phyloP scores from a whole-genome alignment of 169 alveolate species.

The Babesia ovata region DNA sequence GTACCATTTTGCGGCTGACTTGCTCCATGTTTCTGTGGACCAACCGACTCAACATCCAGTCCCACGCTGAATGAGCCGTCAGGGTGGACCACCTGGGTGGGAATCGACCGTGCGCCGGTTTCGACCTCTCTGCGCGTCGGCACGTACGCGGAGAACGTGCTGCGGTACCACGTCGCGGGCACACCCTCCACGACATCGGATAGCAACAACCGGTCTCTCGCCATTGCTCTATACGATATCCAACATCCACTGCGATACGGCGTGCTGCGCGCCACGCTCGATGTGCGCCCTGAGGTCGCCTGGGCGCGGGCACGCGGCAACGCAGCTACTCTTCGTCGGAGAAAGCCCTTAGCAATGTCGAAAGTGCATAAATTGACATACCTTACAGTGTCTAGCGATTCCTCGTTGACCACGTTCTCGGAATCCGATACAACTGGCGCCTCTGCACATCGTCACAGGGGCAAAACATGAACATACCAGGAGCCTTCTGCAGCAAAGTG shows the following conservation, averaged over 20 bases:
- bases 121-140: background rate
- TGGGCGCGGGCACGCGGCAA: background rate
- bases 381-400: conserved; percentile 25
- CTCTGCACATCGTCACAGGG: background rate
- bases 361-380: background rate
- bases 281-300: background rate
- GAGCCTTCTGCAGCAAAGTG: background rate
- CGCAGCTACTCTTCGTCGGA: conserved; percentile 30
- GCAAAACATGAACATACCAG: background rate
- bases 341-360: conserved; percentile 9
- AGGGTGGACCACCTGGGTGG: conserved; percentile 66
- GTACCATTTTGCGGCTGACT: conserved; percentile 2
- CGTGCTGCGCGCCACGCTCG: conserved; percentile 1
- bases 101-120: background rate
- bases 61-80: conserved; percentile 64
- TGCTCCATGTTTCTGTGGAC: conserved; percentile 22
- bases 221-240: background rate
- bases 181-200: conserved; percentile 48
- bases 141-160: conserved; percentile 26
- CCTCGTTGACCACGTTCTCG: conserved; percentile 4
- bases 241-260: background rate
- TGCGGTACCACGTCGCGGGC: conserved; percentile 69
- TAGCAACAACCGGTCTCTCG: conserved; percentile 49
- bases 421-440: background rate
- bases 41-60: conserved; percentile 44